Base-by-base conservation (phyloP, 2,329 filamentous ascomycete species). In the Diaporthe amygdali region DNA sequence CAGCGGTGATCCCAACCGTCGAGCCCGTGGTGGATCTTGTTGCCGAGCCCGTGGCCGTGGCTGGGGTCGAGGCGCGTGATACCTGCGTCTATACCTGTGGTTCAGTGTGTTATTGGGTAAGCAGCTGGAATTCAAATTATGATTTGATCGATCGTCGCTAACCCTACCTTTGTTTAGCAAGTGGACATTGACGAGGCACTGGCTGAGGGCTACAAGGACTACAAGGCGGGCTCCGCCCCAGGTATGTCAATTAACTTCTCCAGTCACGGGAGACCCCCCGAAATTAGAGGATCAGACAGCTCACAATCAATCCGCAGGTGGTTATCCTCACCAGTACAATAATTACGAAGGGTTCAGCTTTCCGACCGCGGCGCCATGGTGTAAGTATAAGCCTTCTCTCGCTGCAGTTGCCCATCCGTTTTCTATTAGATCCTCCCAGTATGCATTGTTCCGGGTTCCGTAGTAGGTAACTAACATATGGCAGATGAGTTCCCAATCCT, bases 401-500 rank as follows among this genome's bases (percentile, higher is more conserved):
- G n/a, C n/a, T n/a, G n/a, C n/a, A n/a, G n/a, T n/a, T n/a, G n/a
- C n/a, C n/a, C n/a, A n/a, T n/a, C n/a, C n/a, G n/a, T n/a, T n/a
- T n/a, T n/a, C n/a, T n/a, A n/a, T n/a, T n/a, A n/a, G n/a, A n/a
- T n/a, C n/a, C n/a, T n/a, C n/a, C n/a, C n/a, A n/a, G n/a, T n/a
- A n/a, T n/a, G n/a, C n/a, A n/a, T n/a, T n/a, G n/a, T n/a, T n/a
- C n/a, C n/a, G n/a, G n/a, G n/a, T n/a, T n/a, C n/a, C n/a, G n/a
- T n/a, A n/a, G n/a, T n/a, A n/a, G n/a, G n/a, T n/a, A n/a, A n/a
- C n/a, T n/a, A n/a, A n/a, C n/a, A n/a, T n/a, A n/a, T n/a, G n/a
- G n/a, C n/a, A n/a, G n/a, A 84, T 72, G 83, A 85, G 75, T 85
- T 83, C 72, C 84, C 84, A 5, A 83, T 85, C 73, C 71, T 84